Base-by-base conservation (phyloP, 2,329 filamentous ascomycete genomes). In the Fusarium goolgardi region DNA sequence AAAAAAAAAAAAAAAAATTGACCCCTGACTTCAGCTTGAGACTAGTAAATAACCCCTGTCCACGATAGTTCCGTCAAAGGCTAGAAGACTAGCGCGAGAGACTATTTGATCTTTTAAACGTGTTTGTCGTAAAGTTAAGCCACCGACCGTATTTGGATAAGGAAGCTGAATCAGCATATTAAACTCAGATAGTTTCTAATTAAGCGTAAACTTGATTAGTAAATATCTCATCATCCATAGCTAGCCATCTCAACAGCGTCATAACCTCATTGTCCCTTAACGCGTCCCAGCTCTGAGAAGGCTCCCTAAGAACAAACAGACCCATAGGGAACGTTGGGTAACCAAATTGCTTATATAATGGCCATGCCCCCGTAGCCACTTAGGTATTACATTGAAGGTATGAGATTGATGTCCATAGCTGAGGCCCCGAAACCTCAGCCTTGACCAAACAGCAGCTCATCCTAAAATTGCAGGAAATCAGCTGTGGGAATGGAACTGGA, bases 121-220 rank as follows among this genome's bases (percentile, higher is more conserved):
- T 15, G n/a, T 13, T 39, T 39, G 1, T 12, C n/a, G n/a, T 37
- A 20, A 15, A 39, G 11, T 20, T 4, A 20, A 39, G 35, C 35
- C 35, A n/a, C 18, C 6, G 32, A n/a, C 34, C 34, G 18, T n/a
- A 35, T n/a, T 35, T n/a, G 18, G 34, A n/a, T 5, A 35, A 35
- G 18, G 3, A 35, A 35, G 18, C 4, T n/a, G 4, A n/a, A n/a
- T 35, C 2, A 35, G 34, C 16, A 35, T 35, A 1, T 11, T n/a
- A 2, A 11, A n/a, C 7, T 3, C 5, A 35, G 16, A 9, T 4
- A n/a, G 0, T n/a, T n/a, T 35, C 34, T 16, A n/a, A 18, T 4
- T 35, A 4, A n/a, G 8, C 16, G 4, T 6, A n/a, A 35, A 35
- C n/a, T 6, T 9, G 16, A 35, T n/a, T 4, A n/a, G 16, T 6